Evolutionary conservation across 73 alveolate genomes (phyloP).

Genomic region (Tetrahymena malaccensis): DNA sequence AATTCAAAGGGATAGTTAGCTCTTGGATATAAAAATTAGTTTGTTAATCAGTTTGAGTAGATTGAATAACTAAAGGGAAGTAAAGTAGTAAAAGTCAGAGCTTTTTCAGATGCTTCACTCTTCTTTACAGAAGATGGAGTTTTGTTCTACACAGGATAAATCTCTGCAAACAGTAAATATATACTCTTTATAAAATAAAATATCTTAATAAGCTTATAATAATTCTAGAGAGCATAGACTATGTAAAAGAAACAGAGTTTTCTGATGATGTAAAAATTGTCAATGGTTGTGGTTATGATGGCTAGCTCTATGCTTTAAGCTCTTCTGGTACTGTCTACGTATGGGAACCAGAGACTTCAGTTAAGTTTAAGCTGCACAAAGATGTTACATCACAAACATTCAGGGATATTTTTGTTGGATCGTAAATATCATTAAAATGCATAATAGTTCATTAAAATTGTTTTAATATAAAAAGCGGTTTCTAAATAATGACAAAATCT

Average conservation of each 20-base stretch:
- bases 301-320: background rate
- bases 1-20: background rate
- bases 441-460: too few species aligned
- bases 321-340: background rate
- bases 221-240: background rate
- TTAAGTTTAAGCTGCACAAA: background rate
- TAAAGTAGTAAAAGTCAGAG: background rate
- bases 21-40: background rate
- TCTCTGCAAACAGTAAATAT: background rate
- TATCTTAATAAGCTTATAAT: too few species aligned
- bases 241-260: background rate
- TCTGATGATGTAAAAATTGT: background rate
- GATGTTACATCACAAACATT: background rate
- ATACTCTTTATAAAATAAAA: background rate
- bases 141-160: background rate
- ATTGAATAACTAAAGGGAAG: background rate
- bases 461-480: background rate
- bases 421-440: background rate
- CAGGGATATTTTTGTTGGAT: background rate
- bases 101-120: background rate
- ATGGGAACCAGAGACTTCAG: background rate
- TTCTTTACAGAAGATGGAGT: background rate
- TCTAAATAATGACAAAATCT: background rate
- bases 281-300: background rate
- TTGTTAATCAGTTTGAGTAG: background rate